A percentile compares a stretch with the other conserved stretches of the same genome.
phyloP scores from a whole-genome alignment of 2,329 filamentous ascomycete species.

The Ophiostoma populinum region DNA sequence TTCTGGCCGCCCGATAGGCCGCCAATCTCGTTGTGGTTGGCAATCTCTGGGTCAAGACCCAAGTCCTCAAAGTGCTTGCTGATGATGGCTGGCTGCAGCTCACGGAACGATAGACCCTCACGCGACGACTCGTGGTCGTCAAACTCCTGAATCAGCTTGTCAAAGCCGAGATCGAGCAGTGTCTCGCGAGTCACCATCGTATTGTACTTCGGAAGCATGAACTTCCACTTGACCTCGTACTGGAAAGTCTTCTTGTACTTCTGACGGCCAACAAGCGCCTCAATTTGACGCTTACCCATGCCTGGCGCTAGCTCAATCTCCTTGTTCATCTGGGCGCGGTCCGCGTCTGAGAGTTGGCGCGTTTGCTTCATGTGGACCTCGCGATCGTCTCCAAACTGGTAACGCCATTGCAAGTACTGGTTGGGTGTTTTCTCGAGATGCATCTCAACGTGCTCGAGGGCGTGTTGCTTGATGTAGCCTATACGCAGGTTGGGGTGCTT shows the following conservation, averaged over 20 bases:
- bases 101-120: conserved; percentile 90
- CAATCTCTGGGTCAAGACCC: conserved; percentile 90
- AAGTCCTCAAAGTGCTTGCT: conserved; percentile 97
- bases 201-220: conserved; percentile 83
- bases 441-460: conserved; percentile 98
- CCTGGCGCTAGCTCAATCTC: conserved; percentile 72
- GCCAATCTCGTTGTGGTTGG: conserved; percentile 96
- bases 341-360: conserved; percentile 68
- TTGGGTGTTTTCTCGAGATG: conserved; percentile 98
- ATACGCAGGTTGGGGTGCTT: conserved; percentile 98
- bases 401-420: conserved; percentile 97
- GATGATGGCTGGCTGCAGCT: conserved; percentile 83
- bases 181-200: conserved; percentile 86
- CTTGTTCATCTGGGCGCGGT: conserved; percentile 84
- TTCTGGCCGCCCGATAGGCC: conserved; percentile 94
- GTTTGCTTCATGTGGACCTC: conserved; percentile 98
- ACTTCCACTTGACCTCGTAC: conserved; percentile 93
- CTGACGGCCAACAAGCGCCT: conserved; percentile 83
- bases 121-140: conserved; percentile 98
- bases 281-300: conserved; percentile 58
- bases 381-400: conserved; percentile 89
- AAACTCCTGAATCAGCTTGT: conserved; percentile 92
- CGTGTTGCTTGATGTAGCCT: conserved; percentile 98
- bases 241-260: conserved; percentile 99
- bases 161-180: conserved; percentile 66